Percentiles rank a stretch among this genome's conserved stretches.
Evolutionary conservation across 73 alveolate genomes (phyloP).

Genomic region (Tetrahymena borealis): DNA sequence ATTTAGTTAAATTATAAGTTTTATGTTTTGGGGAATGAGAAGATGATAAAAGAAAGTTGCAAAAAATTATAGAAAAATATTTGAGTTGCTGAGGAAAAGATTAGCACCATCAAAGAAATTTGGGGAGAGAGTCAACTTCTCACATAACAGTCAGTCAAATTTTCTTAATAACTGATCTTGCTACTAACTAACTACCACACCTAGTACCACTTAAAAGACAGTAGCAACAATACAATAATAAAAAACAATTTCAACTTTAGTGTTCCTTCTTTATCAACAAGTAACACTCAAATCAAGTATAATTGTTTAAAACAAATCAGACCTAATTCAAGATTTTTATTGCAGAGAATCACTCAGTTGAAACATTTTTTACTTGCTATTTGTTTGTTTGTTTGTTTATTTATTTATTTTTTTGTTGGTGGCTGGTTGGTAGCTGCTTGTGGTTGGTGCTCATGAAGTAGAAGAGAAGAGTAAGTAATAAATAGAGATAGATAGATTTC

Average conservation of each 20-base stretch:
- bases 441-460: neutral
- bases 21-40: neutral
- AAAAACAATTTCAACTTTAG: neutral
- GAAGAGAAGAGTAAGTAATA: constrained; percentile 1
- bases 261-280: neutral
- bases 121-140: neutral
- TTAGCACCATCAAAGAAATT: neutral
- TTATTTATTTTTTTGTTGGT: neutral
- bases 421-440: too few relatives aligned
- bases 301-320: neutral
- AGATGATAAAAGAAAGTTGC: neutral
- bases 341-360: neutral
- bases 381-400: neutral
- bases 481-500: neutral
- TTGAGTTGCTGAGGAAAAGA: constrained; percentile 3
- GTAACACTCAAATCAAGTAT: neutral
- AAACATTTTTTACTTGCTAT: neutral
- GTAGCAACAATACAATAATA: neutral
- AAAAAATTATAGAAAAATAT: neutral
- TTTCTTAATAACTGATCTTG: neutral
- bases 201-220: neutral
- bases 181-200: neutral
- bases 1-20: too few relatives aligned
- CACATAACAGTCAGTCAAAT: neutral
- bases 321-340: too few relatives aligned